Base-by-base conservation (phyloP, 352 stramenopile genomes). In the Saprolegnia parasitica region DNA sequence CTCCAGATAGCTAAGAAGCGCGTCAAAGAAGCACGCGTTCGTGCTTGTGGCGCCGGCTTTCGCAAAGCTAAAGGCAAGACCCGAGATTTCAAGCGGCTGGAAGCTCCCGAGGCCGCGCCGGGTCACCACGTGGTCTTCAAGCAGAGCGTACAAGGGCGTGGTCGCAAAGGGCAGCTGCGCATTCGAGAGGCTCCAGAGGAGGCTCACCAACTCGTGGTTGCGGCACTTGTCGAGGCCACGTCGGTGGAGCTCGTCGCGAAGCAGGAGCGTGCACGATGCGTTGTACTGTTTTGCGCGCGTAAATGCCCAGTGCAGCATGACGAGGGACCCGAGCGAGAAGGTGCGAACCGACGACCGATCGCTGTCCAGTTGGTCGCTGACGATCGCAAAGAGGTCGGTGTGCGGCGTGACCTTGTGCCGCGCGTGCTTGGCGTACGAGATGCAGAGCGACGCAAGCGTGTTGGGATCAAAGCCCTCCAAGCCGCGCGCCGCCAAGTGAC, bases 221-320 rank as follows among this genome's bases (percentile, higher is more conserved):
- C 47, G n/a, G 24, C n/a, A 55, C 47, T 55, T 55, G n/a, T 29
- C 24, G 47, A 55, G n/a, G n/a, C 47, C 47, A 23, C 47, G 47
- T 2, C 47, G 47, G 24, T 55, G 5, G 2, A 55, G n/a, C 5
- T 55, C 47, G 24, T 55, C 24, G n/a, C n/a, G 24, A 29, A 55
- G 47, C 2, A 55, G 47, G 5, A 5, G 5, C 2, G 47, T 55
- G n/a, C 47, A 23, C n/a, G 47, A 2, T 23, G 47, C 24, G n/a
- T 55, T 29, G n/a, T 29, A 29, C 24, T 55, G 47, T 5, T 55
- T 55, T 2, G 47, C 47, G n/a, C 24, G n/a, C 5, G 47, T 55
- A 5, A 55, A 29, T 5, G n/a, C 47, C 47, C 47, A 29, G 24
- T 29, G 47, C 24, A 55, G 24, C n/a, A 29, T 23, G 24, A 55